Evolutionary conservation across 2,329 filamentous ascomycete species (phyloP).

Genomic region (Diaporthe ilicicola): DNA sequence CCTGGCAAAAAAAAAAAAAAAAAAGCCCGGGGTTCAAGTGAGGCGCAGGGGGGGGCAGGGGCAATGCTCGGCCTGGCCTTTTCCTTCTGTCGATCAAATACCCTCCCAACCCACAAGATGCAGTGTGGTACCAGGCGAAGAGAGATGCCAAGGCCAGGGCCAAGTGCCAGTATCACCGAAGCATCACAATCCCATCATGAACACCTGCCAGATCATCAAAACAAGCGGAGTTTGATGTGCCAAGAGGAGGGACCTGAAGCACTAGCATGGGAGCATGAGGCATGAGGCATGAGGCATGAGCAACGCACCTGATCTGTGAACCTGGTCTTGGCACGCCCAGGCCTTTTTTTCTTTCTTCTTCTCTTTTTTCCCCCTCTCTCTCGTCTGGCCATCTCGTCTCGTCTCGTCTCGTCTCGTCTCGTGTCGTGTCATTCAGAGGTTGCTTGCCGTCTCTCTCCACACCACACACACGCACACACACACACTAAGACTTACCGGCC

Average conservation of each 20-base stretch:
- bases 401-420: constrained; percentile 12
- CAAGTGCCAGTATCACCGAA: constrained; percentile 11
- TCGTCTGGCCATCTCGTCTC: too few species aligned
- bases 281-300: constrained; percentile 12
- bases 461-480: too few species aligned
- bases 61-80: constrained; percentile 19
- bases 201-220: neutral
- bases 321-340: neutral
- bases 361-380: too few species aligned
- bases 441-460: neutral
- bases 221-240: constrained; percentile 24
- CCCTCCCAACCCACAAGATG: neutral
- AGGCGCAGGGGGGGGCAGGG: constrained; percentile 8
- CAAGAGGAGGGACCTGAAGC: constrained; percentile 15
- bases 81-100: neutral
- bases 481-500: too few species aligned
- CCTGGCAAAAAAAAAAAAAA: too few species aligned
- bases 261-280: constrained; percentile 8
- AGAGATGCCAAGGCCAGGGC: constrained; percentile 12
- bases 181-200: constrained; percentile 19
- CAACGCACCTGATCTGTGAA: constrained; percentile 10
- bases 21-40: neutral
- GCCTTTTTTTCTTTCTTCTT: too few species aligned
- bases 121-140: too few species aligned
- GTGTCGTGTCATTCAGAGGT: too few species aligned